These are phyloP conservation scores for Alternaria sp. DNA, from an alignment of 2,329 filamentous ascomycete genomes.

Conservation along the genomic window DNA sequence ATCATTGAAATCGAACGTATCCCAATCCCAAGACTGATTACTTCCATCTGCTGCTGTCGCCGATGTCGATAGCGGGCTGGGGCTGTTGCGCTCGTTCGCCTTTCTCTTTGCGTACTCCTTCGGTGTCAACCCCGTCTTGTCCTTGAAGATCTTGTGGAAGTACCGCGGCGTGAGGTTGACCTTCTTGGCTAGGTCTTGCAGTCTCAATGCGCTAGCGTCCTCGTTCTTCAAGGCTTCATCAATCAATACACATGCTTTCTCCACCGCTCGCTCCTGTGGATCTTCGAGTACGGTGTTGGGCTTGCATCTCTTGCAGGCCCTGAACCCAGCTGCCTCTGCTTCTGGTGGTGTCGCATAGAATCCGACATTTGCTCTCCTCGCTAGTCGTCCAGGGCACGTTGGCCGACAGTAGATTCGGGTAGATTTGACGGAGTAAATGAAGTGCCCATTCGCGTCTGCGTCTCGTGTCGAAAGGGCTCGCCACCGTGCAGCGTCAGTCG, in stretches of 20 bases:
- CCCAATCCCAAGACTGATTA: conserved; percentile 18
- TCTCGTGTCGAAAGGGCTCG: conserved; percentile 55
- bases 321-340: conserved; percentile 59
- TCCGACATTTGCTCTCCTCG: conserved; percentile 61
- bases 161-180: conserved; percentile 64
- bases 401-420: conserved; percentile 67
- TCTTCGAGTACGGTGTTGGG: conserved; percentile 51
- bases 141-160: conserved; percentile 66
- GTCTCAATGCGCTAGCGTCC: conserved; percentile 34
- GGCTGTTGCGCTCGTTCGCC: conserved; percentile 13
- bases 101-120: conserved; percentile 49
- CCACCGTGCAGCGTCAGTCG: conserved; percentile 44
- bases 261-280: conserved; percentile 54
- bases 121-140: conserved; percentile 60
- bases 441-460: conserved; percentile 51
- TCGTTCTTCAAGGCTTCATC: conserved; percentile 29
- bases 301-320: conserved; percentile 65
- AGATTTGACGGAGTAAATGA: conserved; percentile 64
- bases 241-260: conserved; percentile 44
- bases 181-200: conserved; percentile 58
- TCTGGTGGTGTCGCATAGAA: conserved; percentile 58
- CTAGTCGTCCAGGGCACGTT: conserved; percentile 66
- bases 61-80: conserved; percentile 5
- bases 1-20: conserved; percentile 36
- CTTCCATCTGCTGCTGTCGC: conserved; percentile 4